phyloP scores from a whole-genome alignment of 768 basidiomycete genomes.

The Kwoniella botswanensis region DNA sequence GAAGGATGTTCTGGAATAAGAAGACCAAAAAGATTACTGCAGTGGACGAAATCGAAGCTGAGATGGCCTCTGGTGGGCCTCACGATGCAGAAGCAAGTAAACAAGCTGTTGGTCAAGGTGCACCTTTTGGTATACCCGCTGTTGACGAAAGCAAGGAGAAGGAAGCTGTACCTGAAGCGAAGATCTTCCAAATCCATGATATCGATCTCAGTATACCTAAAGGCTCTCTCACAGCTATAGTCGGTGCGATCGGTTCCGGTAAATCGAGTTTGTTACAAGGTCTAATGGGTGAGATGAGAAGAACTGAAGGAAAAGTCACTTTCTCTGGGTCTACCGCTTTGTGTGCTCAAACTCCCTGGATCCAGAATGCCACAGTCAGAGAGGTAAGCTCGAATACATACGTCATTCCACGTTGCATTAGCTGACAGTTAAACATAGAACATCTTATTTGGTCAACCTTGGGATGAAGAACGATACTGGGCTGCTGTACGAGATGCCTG shows the following conservation, averaged over 20 bases:
- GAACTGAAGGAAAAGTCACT: constrained; percentile 67
- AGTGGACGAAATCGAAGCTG: constrained; percentile 43
- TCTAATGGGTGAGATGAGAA: constrained; percentile 71
- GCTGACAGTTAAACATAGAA: constrained; percentile 60
- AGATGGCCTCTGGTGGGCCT: constrained; percentile 36
- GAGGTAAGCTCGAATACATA: constrained; percentile 59
- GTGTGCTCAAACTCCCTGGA: constrained; percentile 89
- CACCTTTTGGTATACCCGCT: constrained; percentile 18
- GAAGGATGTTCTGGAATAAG: constrained; percentile 41
- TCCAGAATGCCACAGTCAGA: constrained; percentile 77
- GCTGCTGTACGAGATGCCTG: constrained; percentile 76
- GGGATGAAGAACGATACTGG: constrained; percentile 82
- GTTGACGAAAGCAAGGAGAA: constrained; percentile 17
- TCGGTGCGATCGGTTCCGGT: constrained; percentile 74
- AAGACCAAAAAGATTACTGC: constrained; percentile 48
- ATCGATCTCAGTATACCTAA: constrained; percentile 72
- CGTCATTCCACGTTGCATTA: neutral
- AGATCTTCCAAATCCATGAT: constrained; percentile 69
- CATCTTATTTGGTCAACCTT: constrained; percentile 82
- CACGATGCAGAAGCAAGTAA: constrained; percentile 41
- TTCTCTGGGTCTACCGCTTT: constrained; percentile 80
- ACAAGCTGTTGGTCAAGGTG: constrained; percentile 37
- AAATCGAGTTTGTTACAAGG: constrained; percentile 56
- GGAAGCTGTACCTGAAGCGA: constrained; percentile 20
- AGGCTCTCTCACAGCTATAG: constrained; percentile 81